A percentile compares a stretch with the other conserved stretches of the same genome.
phyloP scores from a whole-genome alignment of 345 rosid genomes.

The Salix suchowensis region DNA sequence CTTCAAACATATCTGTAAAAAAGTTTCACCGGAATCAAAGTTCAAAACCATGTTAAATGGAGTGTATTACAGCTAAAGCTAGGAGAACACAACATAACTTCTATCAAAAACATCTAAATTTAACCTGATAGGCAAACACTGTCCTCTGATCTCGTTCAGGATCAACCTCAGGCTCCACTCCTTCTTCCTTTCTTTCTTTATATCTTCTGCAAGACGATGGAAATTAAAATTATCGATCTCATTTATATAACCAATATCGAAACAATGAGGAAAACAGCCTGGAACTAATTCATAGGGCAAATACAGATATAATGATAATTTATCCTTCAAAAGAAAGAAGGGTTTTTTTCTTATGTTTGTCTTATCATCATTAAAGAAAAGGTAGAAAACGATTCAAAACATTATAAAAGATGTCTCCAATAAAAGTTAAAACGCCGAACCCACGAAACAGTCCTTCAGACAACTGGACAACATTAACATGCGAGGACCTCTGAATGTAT shows the following conservation, averaged over 20 bases:
- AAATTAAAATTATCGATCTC: slow-evolving; percentile 17
- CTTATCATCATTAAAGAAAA: neutral
- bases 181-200: slow-evolving; percentile 78
- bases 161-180: slow-evolving; percentile 81
- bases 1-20: slow-evolving; percentile 72
- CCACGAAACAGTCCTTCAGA: slow-evolving; percentile 65
- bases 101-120: neutral
- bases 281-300: slow-evolving; percentile 1
- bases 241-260: neutral
- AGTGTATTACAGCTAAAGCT: neutral
- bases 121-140: slow-evolving; percentile 95
- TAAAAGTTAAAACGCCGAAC: slow-evolving; percentile 52
- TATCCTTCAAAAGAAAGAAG: slow-evolving; percentile 15
- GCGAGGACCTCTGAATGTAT: slow-evolving; percentile 31
- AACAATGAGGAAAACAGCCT: neutral
- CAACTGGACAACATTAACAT: slow-evolving; percentile 66
- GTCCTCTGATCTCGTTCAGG: slow-evolving; percentile 99
- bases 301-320: neutral
- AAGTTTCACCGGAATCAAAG: slow-evolving; percentile 4
- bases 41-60: neutral
- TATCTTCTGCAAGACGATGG: slow-evolving; percentile 50
- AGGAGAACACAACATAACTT: neutral
- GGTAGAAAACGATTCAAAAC: slow-evolving; percentile 29
- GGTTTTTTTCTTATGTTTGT: slow-evolving; percentile 3
- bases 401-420: slow-evolving; percentile 45